A percentile compares a stretch with the other conserved stretches of the same genome.
Evolutionary conservation across 441 rosid species (phyloP).

Genomic region (Pelargonium exstipulatum): DNA sequence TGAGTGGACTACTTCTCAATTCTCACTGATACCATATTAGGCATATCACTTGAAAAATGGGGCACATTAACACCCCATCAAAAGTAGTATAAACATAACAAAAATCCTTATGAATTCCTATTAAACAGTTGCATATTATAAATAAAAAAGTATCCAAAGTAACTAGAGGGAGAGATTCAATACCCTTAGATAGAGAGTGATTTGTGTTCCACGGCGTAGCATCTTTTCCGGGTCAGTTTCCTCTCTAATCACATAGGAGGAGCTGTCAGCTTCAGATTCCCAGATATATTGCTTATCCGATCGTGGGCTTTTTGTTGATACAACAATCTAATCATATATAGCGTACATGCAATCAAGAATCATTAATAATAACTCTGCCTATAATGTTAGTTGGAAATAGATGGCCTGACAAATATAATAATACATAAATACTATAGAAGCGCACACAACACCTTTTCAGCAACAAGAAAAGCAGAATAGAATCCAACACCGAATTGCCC

Average conservation of each 20-base stretch:
- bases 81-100: too few relatives aligned
- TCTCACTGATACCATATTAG: too few relatives aligned
- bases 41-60: too few relatives aligned
- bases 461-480: constrained; percentile 93
- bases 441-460: constrained; percentile 59
- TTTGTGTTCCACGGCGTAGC: constrained; percentile 75
- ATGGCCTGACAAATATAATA: not conserved
- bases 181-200: constrained; percentile 84
- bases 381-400: too few relatives aligned
- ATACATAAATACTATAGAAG: not conserved
- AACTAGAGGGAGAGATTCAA: not conserved
- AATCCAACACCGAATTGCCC: constrained; percentile 99
- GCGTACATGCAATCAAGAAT: constrained; percentile 9
- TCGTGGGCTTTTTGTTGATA: constrained; percentile 84
- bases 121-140: too few relatives aligned
- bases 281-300: constrained; percentile 90
- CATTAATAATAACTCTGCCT: not conserved
- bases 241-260: constrained; percentile 73
- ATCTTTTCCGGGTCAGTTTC: constrained; percentile 76
- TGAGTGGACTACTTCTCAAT: too few relatives aligned
- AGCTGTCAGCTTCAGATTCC: constrained; percentile 86
- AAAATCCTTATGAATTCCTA: too few relatives aligned
- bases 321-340: constrained; percentile 52
- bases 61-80: too few relatives aligned
- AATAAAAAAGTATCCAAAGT: not conserved